Percentiles rank a stretch among this genome's conserved stretches.
Conservation (phyloP, 2,329 filamentous ascomycete genomes). For the Truncatella angustata region DNA sequence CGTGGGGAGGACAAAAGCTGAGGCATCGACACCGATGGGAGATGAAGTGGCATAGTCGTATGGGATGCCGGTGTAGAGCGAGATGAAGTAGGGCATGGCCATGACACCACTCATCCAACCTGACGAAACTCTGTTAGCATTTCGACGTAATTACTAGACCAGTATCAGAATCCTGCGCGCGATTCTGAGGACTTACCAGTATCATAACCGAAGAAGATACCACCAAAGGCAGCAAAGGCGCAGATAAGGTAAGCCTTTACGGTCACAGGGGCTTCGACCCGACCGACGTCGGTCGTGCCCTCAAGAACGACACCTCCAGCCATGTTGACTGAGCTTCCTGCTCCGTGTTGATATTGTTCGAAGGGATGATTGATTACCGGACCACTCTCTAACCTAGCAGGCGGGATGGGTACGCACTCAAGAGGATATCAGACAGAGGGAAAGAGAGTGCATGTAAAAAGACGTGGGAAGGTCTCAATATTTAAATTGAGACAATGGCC, state of each 20-base stretch:
- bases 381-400: slow-evolving; percentile 6
- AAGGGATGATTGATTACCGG: not conserved
- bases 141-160: too few relatives aligned
- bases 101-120: slow-evolving; percentile 54
- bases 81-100: slow-evolving; percentile 37
- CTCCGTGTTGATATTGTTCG: not conserved
- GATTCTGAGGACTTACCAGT: slow-evolving; percentile 23
- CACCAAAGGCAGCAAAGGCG: slow-evolving; percentile 31
- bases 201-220: slow-evolving; percentile 40
- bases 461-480: not conserved
- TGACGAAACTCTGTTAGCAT: slow-evolving; percentile 25
- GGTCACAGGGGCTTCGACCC: slow-evolving; percentile 58
- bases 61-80: slow-evolving; percentile 36
- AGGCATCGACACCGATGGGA: slow-evolving; percentile 22
- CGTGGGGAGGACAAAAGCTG: slow-evolving; percentile 41
- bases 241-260: slow-evolving; percentile 46
- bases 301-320: slow-evolving; percentile 24
- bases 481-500: slow-evolving; percentile 3
- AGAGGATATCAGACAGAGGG: not conserved
- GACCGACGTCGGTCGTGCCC: slow-evolving; percentile 47
- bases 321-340: slow-evolving; percentile 19
- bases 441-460: not conserved
- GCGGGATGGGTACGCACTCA: not conserved
- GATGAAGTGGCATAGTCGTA: slow-evolving; percentile 24
- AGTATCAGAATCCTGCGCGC: not conserved